These are phyloP conservation scores for Monosporascus sp. DNA, from an alignment of 2,329 filamentous ascomycete species.

Conservation along the genomic window DNA sequence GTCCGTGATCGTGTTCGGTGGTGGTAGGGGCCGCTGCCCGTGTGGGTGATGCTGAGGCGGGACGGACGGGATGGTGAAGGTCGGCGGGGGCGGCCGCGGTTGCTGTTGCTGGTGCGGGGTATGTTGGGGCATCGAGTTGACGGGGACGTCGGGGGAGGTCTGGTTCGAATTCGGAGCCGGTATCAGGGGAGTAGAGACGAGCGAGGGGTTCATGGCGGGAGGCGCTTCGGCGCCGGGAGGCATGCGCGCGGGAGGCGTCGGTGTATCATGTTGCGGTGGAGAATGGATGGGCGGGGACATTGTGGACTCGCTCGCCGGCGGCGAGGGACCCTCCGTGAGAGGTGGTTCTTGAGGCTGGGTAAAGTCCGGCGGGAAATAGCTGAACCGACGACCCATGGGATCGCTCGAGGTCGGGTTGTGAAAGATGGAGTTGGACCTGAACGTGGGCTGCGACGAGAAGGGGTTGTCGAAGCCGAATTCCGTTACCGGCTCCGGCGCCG, in stretches of 20 bases:
- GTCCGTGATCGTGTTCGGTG: conserved; percentile 34
- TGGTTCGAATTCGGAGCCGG: conserved; percentile 16
- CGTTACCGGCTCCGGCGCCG: conserved; percentile 49
- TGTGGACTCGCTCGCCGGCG: conserved; percentile 23
- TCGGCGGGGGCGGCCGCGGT: conserved; percentile 20
- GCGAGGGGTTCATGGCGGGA: conserved; percentile 20
- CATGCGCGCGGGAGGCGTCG: conserved; percentile 24
- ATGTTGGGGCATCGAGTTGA: conserved; percentile 14
- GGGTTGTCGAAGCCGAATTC: conserved; percentile 39
- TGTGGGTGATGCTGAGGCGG: conserved; percentile 29
- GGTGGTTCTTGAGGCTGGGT: conserved; percentile 31
- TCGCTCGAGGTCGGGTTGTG: conserved; percentile 52
- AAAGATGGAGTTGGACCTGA: conserved; percentile 65
- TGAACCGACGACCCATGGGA: conserved; percentile 52
- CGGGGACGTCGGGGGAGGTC: conserved; percentile 14
- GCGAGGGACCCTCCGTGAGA: conserved; percentile 21
- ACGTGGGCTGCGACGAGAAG: conserved; percentile 45
- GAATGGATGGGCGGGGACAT: conserved; percentile 25
- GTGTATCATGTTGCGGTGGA: conserved; percentile 16
- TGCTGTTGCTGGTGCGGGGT: conserved; percentile 12
- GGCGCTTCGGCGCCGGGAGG: conserved; percentile 15
- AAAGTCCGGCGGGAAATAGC: conserved; percentile 59
- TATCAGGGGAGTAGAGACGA: conserved; percentile 19
- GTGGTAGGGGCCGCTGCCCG: conserved; percentile 40
- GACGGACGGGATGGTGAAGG: conserved; percentile 37